These are phyloP conservation scores for Lotus japonicus DNA, from an alignment of 306 rosid genomes.

Conservation along the genomic window DNA sequence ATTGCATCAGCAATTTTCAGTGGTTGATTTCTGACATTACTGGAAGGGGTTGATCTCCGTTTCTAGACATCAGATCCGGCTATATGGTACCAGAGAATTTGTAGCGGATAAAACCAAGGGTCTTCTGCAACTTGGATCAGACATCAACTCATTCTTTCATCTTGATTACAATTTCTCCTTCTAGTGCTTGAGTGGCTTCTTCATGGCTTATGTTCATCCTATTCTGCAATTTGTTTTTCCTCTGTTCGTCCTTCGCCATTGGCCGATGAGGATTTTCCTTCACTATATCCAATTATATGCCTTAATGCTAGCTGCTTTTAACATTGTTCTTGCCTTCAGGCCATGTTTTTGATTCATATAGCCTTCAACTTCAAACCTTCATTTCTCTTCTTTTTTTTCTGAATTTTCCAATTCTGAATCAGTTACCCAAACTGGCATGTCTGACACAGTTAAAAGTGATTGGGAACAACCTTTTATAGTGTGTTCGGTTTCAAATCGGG, in stretches of 20 bases:
- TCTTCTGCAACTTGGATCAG: no score
- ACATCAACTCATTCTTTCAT: no score
- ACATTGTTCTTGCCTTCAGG: background rate
- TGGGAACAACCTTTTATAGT: background rate
- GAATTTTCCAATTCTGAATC: background rate
- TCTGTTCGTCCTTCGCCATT: background rate
- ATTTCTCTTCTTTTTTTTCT: background rate
- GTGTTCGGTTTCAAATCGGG: no score
- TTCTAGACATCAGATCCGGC: no score
- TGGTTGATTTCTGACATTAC: no score
- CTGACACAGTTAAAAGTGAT: background rate
- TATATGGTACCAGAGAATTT: no score
- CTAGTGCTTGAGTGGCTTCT: no score
- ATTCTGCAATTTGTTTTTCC: slow-evolving; percentile 4
- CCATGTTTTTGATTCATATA: background rate
- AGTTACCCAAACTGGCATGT: background rate
- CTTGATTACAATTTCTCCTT: no score
- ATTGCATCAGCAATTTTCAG: no score
- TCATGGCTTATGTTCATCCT: background rate
- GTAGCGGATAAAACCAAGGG: no score
- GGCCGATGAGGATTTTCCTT: background rate
- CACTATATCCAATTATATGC: background rate
- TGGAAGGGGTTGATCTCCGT: no score
- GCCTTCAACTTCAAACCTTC: background rate
- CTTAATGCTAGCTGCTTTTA: background rate